Evolutionary conservation across 2,329 filamentous ascomycete species (phyloP), one percentile per base, ranked within the genome.

Genomic region (Biscogniauxia marginata): DNA sequence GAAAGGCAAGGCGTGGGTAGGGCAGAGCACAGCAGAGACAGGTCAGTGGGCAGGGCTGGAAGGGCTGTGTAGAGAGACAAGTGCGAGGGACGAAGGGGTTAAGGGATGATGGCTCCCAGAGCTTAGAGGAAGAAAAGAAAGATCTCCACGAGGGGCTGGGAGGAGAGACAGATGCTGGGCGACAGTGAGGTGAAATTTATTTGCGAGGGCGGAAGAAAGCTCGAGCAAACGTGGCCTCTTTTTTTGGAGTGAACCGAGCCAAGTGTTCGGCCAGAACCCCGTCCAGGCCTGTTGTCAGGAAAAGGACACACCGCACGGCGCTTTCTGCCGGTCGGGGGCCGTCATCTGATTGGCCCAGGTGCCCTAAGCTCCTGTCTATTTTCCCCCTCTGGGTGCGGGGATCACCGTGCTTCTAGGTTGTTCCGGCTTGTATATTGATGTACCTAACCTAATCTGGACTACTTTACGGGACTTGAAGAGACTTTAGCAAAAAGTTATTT

Each of bases 21-120:
- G 50, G 47, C 47, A 60, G 47, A 51, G 45, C 39, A 52, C 23
- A 52, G 46, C 20, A 18, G 48, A 16, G 24, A 53, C 46, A 45
- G 43, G n/a, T 18, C 21, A 46, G 13, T 16, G 9, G 51, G 57
- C 52, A 21, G 46, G 39, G n/a, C n/a, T n/a, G n/a, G n/a, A n/a
- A 20, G 24, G 21, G 46, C n/a, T 19, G 34, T 22, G 23, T 11
- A 8, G 46, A 45, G 8, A 22, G 55, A 45, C 22, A 52, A 2
- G 45, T 46, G 39, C 24, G 50, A 59, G 39, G 65, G 62, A 65
- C 58, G 60, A 59, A 61, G 57, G 58, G 54, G 56, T 49, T 56
- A 56, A 68, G 67, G 65, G 67, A 69, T 66, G 59, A 59, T 69
- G 67, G 65, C 72, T 75, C 70, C 71, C 71, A 73, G 69, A 74